Base-by-base conservation (phyloP, 495 filamentous ascomycete genomes). In the Lasiosphaeria hispida region DNA sequence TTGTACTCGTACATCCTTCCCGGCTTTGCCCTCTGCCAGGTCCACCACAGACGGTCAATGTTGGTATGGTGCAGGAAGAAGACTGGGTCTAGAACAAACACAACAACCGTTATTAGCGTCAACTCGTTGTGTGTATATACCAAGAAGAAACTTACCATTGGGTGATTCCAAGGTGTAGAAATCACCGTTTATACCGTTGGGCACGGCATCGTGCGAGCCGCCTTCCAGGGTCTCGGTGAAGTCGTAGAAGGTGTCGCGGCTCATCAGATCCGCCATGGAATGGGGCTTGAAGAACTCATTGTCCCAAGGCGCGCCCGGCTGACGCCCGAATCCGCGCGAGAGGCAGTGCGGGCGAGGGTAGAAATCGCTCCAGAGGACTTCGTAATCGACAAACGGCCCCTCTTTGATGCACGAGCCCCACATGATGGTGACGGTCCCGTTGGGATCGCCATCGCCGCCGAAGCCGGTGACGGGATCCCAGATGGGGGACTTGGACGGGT, bases 381-480 rank as follows among this genome's bases (percentile, higher is more conserved):
- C 13, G 50, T 30, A 8, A 13, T 53, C 19, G 8, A 41, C 42
- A 15, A 53, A 53, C 0, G 50, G 50, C 18, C 50, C 50, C 11
- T 53, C 50, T 13, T n/a, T n/a, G n/a, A n/a, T 15, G 37, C 11
- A 53, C 50, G 38, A 38, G 50, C 11, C 37, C 10, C 38, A 38
- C 50, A 33, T 43, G 19, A 9, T 43, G 30, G 38, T 19, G 10
- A 38, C 30, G 50, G 37, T 42, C 42, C 6, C 17, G 18, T 13
- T 53, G 10, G 37, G 37, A 9, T 42, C 7, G 7, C 50, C 50
- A 23, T 53, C 42, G 50, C 50, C 50, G 50, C 50, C 50, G 11
- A 53, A 53, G 15, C 50, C 50, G 13, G 50, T 53, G 13, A 53
- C 50, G 0, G 50, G 50, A 38, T 53, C 50, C 50, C 50, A 53